Base-by-base conservation (phyloP, 1,139 yeast genomes). In the Hansenula sp. region DNA sequence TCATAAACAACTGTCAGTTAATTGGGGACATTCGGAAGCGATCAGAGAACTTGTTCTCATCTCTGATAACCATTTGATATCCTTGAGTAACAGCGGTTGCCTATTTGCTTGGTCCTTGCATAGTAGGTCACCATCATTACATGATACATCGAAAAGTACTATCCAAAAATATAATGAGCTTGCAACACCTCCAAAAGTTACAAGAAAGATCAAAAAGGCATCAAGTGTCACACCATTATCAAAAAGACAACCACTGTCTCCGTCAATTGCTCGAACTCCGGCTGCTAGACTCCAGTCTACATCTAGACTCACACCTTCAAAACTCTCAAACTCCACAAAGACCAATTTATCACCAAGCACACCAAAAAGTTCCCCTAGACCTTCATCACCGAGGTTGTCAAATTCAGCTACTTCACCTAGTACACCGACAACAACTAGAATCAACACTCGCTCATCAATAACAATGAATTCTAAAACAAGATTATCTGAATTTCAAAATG, bases 21-120 rank as follows among this genome's bases (percentile, higher is more conserved):
- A 69, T 33, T 83, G 85, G 84, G 91, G 86, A 0, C 89, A 82
- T 52, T 77, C 83, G 51, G 88, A 81, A 39, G 63, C 74, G 1
- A 69, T 81, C 8, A 56, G 76, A 5, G 75, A 76, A 0, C 52
- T 83, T 13, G 52, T 65, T 2, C 52, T 62, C 31, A 43, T 50
- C 3, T 46, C 53, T 7, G 46, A 55, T 1, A 51, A 49, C 9
- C 59, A 61, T 18, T 55, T 77, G 31, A 51, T 75, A 1, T 67
- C 80, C 0, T 63, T 76, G 18, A 72, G 81, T 19, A 62, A 63
- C 10, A 81, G 74, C 51, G 83, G 82, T 0, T 77, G 83, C 52
- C 53, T 77, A 41, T 76, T 78, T 45, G 58, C 57, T n/a, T 78
- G 83, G 83, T 45, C 48, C 3, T 37, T 44, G 17, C 34, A 32